phyloP scores from a whole-genome alignment of 257 asterid genomes.

The Penstemon barbatus region DNA sequence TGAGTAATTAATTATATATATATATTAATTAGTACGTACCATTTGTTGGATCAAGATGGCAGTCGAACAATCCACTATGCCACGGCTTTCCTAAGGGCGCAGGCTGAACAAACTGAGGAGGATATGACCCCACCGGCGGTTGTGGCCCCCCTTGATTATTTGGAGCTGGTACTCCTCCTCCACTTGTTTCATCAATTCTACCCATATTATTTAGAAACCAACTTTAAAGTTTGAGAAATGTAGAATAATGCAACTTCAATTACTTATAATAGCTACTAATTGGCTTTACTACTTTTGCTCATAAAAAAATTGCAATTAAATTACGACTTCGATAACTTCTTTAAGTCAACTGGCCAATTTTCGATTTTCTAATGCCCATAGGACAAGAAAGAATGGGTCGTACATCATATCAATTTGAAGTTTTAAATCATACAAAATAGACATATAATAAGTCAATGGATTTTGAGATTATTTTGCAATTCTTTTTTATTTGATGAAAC shows the following conservation, averaged over 20 bases:
- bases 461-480: too few species aligned
- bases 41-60: slow-evolving; percentile 27
- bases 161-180: neutral
- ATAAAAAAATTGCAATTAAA: too few species aligned
- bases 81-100: slow-evolving; percentile 25
- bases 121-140: slow-evolving; percentile 7
- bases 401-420: too few species aligned
- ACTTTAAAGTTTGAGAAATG: slow-evolving; percentile 5
- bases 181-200: neutral
- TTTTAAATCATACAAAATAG: too few species aligned
- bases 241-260: slow-evolving; percentile 16
- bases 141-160: neutral
- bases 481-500: too few species aligned
- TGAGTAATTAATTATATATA: neutral
- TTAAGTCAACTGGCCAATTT: too few species aligned
- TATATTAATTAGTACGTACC: slow-evolving; percentile 19
- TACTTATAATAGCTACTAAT: neutral
- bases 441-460: too few species aligned
- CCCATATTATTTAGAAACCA: slow-evolving; percentile 7
- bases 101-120: slow-evolving; percentile 17
- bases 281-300: neutral
- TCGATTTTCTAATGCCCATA: too few species aligned
- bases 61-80: slow-evolving; percentile 24
- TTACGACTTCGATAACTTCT: too few species aligned
- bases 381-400: too few species aligned